Conservation (phyloP, 306 rosid species). For the Alnus glutinosa region DNA sequence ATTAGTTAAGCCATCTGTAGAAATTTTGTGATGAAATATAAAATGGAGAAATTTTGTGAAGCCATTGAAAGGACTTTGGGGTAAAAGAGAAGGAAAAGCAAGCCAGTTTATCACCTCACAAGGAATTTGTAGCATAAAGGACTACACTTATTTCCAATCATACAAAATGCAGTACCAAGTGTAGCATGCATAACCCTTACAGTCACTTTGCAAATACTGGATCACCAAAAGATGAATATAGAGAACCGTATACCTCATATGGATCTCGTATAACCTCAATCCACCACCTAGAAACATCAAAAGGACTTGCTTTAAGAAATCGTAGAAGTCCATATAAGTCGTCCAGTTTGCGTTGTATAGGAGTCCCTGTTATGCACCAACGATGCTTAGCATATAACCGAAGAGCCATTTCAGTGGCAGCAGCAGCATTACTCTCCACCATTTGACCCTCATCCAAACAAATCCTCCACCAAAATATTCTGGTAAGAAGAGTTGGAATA, state of each 20-base stretch:
- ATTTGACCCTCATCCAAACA: constrained; percentile 99
- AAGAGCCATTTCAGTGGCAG: constrained; percentile 91
- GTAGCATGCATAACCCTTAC: not conserved
- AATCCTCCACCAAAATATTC: constrained; percentile 97
- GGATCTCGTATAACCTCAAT: constrained; percentile 88
- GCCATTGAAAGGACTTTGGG: not conserved
- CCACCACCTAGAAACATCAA: constrained; percentile 86
- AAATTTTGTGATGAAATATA: no score
- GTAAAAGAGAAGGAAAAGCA: not conserved
- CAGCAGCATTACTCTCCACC: constrained; percentile 87
- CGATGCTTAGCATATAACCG: constrained; percentile 76
- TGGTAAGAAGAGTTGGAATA: constrained; percentile 85
- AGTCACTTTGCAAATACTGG: constrained; percentile 21
- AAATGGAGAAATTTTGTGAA: not conserved
- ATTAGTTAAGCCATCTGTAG: no score
- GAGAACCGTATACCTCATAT: constrained; percentile 63
- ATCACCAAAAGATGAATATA: constrained; percentile 15
- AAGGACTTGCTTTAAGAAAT: constrained; percentile 82
- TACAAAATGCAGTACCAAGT: not conserved
- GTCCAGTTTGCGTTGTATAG: constrained; percentile 90
- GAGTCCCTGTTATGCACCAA: constrained; percentile 98
- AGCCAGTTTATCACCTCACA: not conserved
- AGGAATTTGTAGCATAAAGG: not conserved
- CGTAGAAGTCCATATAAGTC: constrained; percentile 84
- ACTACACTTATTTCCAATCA: not conserved